Evolutionary conservation across 2,329 filamentous ascomycete genomes (phyloP), one percentile per base, ranked within the genome.

Genomic region (Fusarium sp.): DNA sequence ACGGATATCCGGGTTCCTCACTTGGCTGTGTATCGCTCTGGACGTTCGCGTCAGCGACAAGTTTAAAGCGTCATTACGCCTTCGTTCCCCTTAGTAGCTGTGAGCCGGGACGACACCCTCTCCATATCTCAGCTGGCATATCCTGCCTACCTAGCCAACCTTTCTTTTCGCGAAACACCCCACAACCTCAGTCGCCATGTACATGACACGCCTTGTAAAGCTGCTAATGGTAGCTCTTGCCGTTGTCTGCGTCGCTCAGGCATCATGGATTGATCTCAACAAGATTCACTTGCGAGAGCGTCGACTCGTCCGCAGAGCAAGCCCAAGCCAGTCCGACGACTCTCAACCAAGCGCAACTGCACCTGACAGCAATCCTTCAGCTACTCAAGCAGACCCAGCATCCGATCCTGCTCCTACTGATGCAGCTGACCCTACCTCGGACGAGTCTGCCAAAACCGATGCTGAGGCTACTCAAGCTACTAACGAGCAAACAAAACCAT

Each of bases 171-270:
- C 63, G 26, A 61, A 31, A 59, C 51, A 48, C 12, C 48, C 41
- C 39, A 20, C 22, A 61, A 17, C 11, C 24, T 67, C 52, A 49
- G 24, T 54, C 64, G 75, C 61, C 63, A 90, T 90, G 88, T 85
- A 86, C 78, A 80, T 84, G 35, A 81, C 81, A 61, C 84, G 83
- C 65, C 74, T 86, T 56, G 67, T 88, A 39, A 82, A 85, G 76
- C 78, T 89, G 67, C 79, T 90, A 64, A 77, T 89, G 70, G 80
- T 88, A 74, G 86, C 85, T 48, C 81, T 89, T 58, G 86, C 86
- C 48, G 78, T 87, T 66, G 70, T 85, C 61, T 83, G 82, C 51
- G 81, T 86, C 42, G 85, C 85, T 49, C 86, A 89, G 75, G 87
- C 83, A 58, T 79, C 80, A 35, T 79, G 77, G 75, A 66, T 80